These are phyloP conservation scores for Pichia cabralensis DNA, from an alignment of 805 yeast genomes.

Conservation along the genomic window DNA sequence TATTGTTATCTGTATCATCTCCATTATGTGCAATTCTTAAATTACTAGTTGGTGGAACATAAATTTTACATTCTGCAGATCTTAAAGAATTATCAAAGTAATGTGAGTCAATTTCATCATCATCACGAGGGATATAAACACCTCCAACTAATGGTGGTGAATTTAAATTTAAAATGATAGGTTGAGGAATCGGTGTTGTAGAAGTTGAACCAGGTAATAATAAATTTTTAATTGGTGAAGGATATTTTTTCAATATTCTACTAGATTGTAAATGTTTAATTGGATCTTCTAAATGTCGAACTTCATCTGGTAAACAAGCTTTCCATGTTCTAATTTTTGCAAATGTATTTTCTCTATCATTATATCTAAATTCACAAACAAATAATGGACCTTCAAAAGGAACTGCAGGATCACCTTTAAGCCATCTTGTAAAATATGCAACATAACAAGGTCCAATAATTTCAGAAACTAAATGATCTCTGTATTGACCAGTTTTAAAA, in stretches of 20 bases:
- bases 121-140: slow-evolving; percentile 69
- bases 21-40: slow-evolving; percentile 15
- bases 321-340: slow-evolving; percentile 97
- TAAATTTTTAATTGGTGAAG: slow-evolving; percentile 75
- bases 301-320: slow-evolving; percentile 96
- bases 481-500: slow-evolving; percentile 91
- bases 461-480: slow-evolving; percentile 86
- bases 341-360: slow-evolving; percentile 81
- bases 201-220: slow-evolving; percentile 67
- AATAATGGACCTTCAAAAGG: slow-evolving; percentile 77
- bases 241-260: slow-evolving; percentile 61
- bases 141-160: slow-evolving; percentile 96
- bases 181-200: slow-evolving; percentile 71
- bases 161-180: slow-evolving; percentile 68
- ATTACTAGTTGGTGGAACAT: slow-evolving; percentile 24
- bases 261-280: slow-evolving; percentile 57
- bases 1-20: not conserved
- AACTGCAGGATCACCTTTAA: slow-evolving; percentile 85
- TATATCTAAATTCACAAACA: slow-evolving; percentile 90
- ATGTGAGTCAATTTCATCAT: slow-evolving; percentile 75
- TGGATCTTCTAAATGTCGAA: slow-evolving; percentile 76
- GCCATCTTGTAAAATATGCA: slow-evolving; percentile 86
- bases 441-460: slow-evolving; percentile 91
- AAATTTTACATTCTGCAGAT: slow-evolving; percentile 20
- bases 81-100: slow-evolving; percentile 28